These are phyloP conservation scores for Botrytis galanthina DNA, from an alignment of 2,329 filamentous ascomycete genomes.

Conservation along the genomic window DNA sequence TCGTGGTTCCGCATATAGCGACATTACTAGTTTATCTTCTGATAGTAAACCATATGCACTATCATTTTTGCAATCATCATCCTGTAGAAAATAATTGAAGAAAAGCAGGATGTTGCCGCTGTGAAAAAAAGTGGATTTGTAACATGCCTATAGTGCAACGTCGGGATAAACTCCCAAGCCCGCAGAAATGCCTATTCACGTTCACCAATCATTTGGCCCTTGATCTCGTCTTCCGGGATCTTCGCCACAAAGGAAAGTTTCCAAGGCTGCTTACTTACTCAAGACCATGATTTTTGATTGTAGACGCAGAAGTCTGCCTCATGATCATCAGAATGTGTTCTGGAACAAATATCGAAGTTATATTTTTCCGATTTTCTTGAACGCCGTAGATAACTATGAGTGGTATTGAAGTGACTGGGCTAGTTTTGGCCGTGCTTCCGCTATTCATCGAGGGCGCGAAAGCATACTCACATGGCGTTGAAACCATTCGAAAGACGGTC, in stretches of 20 bases:
- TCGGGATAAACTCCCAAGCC: neutral
- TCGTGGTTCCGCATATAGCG: neutral
- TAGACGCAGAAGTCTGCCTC: neutral
- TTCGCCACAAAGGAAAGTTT: neutral
- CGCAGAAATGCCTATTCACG: neutral
- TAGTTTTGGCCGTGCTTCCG: slow-evolving; percentile 1
- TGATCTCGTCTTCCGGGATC: neutral
- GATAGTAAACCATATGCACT: neutral
- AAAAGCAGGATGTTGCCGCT: neutral
- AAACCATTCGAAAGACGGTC: slow-evolving; percentile 4
- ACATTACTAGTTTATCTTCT: neutral
- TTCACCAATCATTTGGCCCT: neutral
- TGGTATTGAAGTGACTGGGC: slow-evolving; percentile 4
- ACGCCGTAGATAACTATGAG: neutral
- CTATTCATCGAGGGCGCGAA: slow-evolving; percentile 8
- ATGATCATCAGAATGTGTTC: neutral
- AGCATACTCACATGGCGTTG: slow-evolving; percentile 10
- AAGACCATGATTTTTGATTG: neutral
- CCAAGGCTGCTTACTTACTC: slow-evolving; percentile 3
- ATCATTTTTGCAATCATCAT: no score
- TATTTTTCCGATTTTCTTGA: no score
- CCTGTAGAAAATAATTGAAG: neutral
- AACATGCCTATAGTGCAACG: neutral
- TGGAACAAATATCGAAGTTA: neutral
- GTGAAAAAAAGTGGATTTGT: neutral